Conservation (phyloP, 129 eudicot species). For the Arctium lappa region DNA sequence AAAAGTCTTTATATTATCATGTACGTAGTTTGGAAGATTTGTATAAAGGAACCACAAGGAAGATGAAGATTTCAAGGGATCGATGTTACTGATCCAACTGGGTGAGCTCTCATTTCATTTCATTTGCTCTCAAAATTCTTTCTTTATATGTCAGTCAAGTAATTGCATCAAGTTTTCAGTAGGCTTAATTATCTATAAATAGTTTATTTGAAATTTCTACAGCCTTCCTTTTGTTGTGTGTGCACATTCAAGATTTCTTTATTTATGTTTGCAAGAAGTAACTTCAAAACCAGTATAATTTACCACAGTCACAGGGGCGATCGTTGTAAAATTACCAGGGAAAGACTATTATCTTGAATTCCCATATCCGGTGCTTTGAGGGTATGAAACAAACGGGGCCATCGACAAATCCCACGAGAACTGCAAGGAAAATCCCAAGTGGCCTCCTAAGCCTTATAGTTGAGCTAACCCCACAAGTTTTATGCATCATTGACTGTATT, state of each 20-base stretch:
- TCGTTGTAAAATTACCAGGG: neutral
- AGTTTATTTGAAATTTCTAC: neutral
- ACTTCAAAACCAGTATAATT: neutral
- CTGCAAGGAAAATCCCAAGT: too few relatives aligned
- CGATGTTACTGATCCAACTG: slow-evolving; percentile 57
- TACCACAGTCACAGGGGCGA: too few relatives aligned
- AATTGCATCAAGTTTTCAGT: neutral
- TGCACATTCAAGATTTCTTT: neutral
- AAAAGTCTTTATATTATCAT: slow-evolving; percentile 31
- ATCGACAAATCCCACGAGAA: too few relatives aligned
- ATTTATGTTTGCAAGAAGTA: neutral
- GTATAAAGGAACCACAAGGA: slow-evolving; percentile 84
- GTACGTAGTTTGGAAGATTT: slow-evolving; percentile 76
- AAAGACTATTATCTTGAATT: neutral
- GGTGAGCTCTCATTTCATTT: slow-evolving; percentile 40
- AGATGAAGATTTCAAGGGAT: slow-evolving; percentile 90
- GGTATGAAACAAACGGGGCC: neutral
- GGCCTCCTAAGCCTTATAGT: too few relatives aligned
- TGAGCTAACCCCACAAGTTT: too few relatives aligned
- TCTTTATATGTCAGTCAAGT: neutral
- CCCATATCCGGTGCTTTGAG: neutral
- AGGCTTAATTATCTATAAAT: neutral
- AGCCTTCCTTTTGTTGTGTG: neutral
- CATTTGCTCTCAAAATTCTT: neutral
- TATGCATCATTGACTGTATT: neutral